These are phyloP conservation scores for Poa pratensis DNA, from an alignment of 176 grass and related monocot genomes.

Conservation along the genomic window DNA sequence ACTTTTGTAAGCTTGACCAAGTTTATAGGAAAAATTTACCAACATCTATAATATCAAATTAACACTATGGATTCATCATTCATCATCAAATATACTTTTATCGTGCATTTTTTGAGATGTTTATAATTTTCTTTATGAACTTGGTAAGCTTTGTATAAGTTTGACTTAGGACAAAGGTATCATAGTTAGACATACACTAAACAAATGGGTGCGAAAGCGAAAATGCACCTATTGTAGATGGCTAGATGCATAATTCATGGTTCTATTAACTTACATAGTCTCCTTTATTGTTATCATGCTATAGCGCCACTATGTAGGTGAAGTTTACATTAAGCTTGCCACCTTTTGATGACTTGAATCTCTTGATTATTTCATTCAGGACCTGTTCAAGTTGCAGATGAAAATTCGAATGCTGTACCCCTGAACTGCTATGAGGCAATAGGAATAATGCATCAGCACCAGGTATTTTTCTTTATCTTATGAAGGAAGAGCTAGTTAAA, in stretches of 20 bases:
- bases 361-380: conserved; percentile 53
- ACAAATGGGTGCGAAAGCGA: background rate
- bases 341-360: conserved; percentile 17
- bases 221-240: background rate
- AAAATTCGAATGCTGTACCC: conserved; percentile 83
- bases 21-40: background rate
- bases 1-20: background rate
- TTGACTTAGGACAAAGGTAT: background rate
- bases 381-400: conserved; percentile 95
- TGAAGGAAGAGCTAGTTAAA: conserved; percentile 20
- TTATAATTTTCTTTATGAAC: background rate
- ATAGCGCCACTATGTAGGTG: background rate
- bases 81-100: background rate
- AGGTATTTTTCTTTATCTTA: conserved; percentile 62
- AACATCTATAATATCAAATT: background rate
- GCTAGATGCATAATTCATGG: background rate
- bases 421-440: conserved; percentile 93
- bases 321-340: background rate
- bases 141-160: background rate
- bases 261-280: background rate
- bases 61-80: background rate
- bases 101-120: background rate
- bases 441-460: conserved; percentile 97
- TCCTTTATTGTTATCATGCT: conserved; percentile 16
- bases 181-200: conserved; percentile 14